Conservation (phyloP, 139 green algal species). For the Desmodesmus armatus region DNA sequence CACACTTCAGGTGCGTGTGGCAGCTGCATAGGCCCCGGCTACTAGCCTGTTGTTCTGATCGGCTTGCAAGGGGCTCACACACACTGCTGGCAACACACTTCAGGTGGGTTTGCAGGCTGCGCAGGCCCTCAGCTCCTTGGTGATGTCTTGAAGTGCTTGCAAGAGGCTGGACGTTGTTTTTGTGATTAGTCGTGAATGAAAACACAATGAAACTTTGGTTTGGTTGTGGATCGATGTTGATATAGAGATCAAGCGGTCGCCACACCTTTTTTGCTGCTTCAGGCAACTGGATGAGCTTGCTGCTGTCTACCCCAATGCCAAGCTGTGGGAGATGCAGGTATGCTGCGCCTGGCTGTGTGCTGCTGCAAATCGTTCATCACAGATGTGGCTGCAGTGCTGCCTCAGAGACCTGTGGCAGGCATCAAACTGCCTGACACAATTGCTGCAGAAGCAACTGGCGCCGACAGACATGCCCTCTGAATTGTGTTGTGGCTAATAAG, state of each 20-base stretch:
- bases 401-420: not conserved
- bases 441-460: not conserved
- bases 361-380: not conserved
- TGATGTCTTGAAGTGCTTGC: too few species aligned
- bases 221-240: too few species aligned
- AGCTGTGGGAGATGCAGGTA: slow-evolving; percentile 74
- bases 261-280: not conserved
- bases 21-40: too few species aligned
- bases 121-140: too few species aligned
- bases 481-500: too few species aligned
- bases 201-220: too few species aligned
- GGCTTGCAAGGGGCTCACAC: slow-evolving; percentile 47
- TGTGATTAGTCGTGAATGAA: too few species aligned
- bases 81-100: slow-evolving; percentile 87
- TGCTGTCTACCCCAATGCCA: slow-evolving; percentile 68
- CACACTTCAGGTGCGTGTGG: slow-evolving; percentile 75
- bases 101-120: too few species aligned
- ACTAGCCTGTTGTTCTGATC: too few species aligned
- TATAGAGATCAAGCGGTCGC: not conserved
- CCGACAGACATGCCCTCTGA: not conserved
- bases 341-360: not conserved
- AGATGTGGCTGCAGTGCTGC: not conserved
- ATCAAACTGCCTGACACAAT: not conserved
- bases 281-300: slow-evolving; percentile 69
- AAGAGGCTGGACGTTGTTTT: too few species aligned